Evolutionary conservation across 1,139 yeast genomes (phyloP), one percentile per base, ranked within the genome.

Genomic region (Ogataea hybrid): DNA sequence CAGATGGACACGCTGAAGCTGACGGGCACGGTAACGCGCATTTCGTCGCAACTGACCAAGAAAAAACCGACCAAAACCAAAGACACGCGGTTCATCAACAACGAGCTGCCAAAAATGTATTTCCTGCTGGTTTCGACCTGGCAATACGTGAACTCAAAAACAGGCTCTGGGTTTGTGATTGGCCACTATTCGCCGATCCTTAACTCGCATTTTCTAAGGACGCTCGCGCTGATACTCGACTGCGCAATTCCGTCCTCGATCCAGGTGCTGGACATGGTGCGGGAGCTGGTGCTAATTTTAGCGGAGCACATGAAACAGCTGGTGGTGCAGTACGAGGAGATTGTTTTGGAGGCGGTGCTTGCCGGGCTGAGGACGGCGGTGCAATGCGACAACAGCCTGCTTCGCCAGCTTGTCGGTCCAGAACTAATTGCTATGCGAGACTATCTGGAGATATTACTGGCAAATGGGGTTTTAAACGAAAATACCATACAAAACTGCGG

Each of bases 101-200:
- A 79, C 5, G 37, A 42, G 28, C 71, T 76, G 1, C 59, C 66
- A 2, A 56, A 61, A 21, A 71, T 81, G 44, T 81, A 71, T 52
- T 80, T 73, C 51, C 84, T 89, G 1, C 65, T 84, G 41, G 57
- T 75, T 0, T 69, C 71, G 15, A 67, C 76, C 2, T 80, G 84
- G 83, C 70, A 76, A 49, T 71, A 71, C 33, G 67, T 65, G 1
- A 44, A 52, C 25, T 36, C 47, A 3, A 48, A 42, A 16, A 57
- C 61, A 4, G 48, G 46, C 3, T 29, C 28, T 6, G 69, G 68
- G 1, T 69, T 75, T 23, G 66, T 70, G 39, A 67, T 77, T 37
- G 85, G 85, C 0, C 70, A 68, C 31, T 79, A 78, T 54, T 75
- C 84, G 0, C 69, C 79, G 0, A 54, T 82, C 1, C 62, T 83